Evolutionary conservation across 2,329 filamentous ascomycete species (phyloP).

Genomic region (Verticillium albo-atrum): DNA sequence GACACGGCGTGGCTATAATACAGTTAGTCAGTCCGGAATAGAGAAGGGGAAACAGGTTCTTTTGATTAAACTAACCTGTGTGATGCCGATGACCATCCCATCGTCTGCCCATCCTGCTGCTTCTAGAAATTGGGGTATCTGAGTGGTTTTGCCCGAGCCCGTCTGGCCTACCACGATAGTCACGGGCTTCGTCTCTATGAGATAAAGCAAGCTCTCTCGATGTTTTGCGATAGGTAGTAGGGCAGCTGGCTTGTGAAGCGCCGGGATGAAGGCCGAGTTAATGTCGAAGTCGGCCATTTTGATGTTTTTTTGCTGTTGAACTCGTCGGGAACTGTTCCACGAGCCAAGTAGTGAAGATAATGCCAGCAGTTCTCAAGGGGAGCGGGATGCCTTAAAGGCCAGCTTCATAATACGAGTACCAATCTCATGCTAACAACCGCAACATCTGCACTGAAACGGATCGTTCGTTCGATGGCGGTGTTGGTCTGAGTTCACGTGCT

Average conservation of each 20-base stretch:
- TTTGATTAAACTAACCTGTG: slow-evolving; percentile 61
- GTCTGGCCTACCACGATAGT: slow-evolving; percentile 92
- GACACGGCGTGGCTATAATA: slow-evolving; percentile 71
- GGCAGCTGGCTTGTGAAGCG: slow-evolving; percentile 78
- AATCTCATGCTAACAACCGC: background rate
- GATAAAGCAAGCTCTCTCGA: slow-evolving; percentile 73
- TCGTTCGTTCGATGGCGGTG: background rate
- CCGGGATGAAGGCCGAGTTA: slow-evolving; percentile 63
- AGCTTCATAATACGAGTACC: background rate
- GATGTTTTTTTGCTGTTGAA: background rate
- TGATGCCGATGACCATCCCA: slow-evolving; percentile 80
- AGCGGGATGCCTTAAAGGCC: background rate
- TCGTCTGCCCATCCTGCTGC: slow-evolving; percentile 83
- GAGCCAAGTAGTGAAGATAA: background rate
- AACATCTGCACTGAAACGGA: background rate
- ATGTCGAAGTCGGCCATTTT: slow-evolving; percentile 54
- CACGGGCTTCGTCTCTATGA: slow-evolving; percentile 78
- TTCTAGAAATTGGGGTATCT: slow-evolving; percentile 88
- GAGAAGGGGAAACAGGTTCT: background rate
- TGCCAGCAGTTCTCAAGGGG: too few species aligned
- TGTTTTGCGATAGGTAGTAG: slow-evolving; percentile 86
- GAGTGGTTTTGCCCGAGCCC: slow-evolving; percentile 92
- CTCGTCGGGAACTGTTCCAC: too few species aligned
- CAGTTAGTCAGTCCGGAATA: slow-evolving; percentile 2
- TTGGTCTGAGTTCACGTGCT: background rate